Base-by-base conservation (phyloP, 495 filamentous ascomycete species). In the Pseudomonodictys pantanalensis region DNA sequence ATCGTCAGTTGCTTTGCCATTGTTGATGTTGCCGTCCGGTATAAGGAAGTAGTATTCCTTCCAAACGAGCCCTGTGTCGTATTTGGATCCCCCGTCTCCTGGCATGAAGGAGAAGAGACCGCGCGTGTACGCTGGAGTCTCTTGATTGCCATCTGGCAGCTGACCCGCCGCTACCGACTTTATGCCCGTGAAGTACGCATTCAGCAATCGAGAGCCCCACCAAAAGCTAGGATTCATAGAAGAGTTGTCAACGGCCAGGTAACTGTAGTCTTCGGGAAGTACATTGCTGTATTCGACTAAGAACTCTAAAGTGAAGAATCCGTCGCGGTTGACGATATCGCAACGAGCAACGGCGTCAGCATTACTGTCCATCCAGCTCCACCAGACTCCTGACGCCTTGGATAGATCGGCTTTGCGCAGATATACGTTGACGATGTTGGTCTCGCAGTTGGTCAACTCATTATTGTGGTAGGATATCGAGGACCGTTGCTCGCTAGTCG, bases 191-290 rank as follows among this genome's bases (percentile, higher is more conserved):
- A 55, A 62, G 41, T 62, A 62, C 17, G 35, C 42, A 42, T 55
- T 62, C 42, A 62, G 35, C 12, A 62, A 10, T 25, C 58, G 50
- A 12, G 58, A n/a, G 26, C 58, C 58, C 58, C 58, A 62, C 58
- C 58, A 62, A 42, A 62, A 23, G n/a, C 50, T 48, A 28, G 58
- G 51, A 32, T 62, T 28, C n/a, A 17, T 56, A 18, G 25, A 48
- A 18, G 18, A 2, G 23, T 62, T 25, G 18, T 55, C 42, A 17
- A 55, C 38, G n/a, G 50, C 50, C 15, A 62, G 5, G 24, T 56
- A 62, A 30, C 28, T 28, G 42, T 62, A 55, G n/a, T 48, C 22
- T n/a, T 48, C 22, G 41, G 52, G 7, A 9, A 17, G 28, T n/a
- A n/a, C n/a, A 38, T 22, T n/a, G 24, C 8, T 26, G 17, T 54